These are phyloP conservation scores for Xylaria venustula DNA, from an alignment of 495 filamentous ascomycete species.

Conservation along the genomic window DNA sequence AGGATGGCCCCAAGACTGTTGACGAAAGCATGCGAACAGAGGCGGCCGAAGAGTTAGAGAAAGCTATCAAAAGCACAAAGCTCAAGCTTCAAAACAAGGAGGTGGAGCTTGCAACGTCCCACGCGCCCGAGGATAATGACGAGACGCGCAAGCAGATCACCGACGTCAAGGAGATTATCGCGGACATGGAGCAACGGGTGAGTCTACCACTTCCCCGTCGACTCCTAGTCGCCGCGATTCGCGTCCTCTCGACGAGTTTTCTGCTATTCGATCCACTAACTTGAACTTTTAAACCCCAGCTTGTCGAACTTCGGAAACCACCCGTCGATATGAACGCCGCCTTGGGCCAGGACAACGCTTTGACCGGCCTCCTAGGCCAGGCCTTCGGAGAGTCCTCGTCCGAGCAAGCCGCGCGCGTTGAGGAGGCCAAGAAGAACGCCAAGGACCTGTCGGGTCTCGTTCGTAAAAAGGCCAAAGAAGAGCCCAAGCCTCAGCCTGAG, in stretches of 20 bases:
- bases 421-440: conserved; percentile 75
- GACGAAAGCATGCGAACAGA: conserved; percentile 72
- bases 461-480: conserved; percentile 65
- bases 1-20: conserved; percentile 38
- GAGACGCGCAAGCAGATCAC: conserved; percentile 64
- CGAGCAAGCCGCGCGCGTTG: conserved; percentile 63
- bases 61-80: conserved; percentile 75
- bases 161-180: conserved; percentile 83
- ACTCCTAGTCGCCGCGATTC: conserved; percentile 23
- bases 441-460: conserved; percentile 87
- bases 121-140: conserved; percentile 55
- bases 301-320: conserved; percentile 72
- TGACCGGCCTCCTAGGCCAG: conserved; percentile 68
- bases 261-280: conserved; percentile 16
- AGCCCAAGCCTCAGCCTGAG: conserved; percentile 27
- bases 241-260: conserved; percentile 1
- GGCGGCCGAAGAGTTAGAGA: conserved; percentile 74
- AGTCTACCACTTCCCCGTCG: conserved; percentile 32
- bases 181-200: conserved; percentile 83
- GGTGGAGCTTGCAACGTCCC: conserved; percentile 53
- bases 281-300: conserved; percentile 40
- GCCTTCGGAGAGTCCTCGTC: conserved; percentile 65
- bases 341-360: conserved; percentile 44
- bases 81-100: conserved; percentile 75
- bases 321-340: conserved; percentile 62